Conservation (phyloP, 2,329 filamentous ascomycete species). For the Hypoxylon sp. region DNA sequence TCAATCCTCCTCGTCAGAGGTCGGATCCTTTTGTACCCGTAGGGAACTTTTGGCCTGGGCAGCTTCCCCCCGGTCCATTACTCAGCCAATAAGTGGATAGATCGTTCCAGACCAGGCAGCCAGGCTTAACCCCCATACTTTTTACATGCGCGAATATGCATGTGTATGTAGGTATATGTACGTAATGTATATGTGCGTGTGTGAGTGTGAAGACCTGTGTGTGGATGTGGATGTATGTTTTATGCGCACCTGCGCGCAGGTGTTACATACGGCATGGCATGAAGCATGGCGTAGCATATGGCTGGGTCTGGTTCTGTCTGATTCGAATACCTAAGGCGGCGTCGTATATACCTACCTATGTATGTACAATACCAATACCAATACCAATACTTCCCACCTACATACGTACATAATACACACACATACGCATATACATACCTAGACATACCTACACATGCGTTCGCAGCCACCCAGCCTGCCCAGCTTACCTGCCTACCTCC, state of each 20-base stretch:
- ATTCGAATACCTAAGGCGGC: not conserved
- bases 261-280: not conserved
- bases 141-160: not conserved
- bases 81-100: conserved; percentile 28
- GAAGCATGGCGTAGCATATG: not conserved
- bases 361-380: not conserved
- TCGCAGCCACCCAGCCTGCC: not conserved
- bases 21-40: conserved; percentile 14
- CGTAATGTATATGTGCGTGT: conserved; percentile 3
- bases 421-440: not conserved
- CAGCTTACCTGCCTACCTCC: not conserved
- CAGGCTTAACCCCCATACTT: not conserved
- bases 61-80: conserved; percentile 16
- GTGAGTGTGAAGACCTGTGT: conserved; percentile 6
- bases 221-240: not conserved
- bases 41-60: conserved; percentile 28
- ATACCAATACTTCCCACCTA: too few species aligned
- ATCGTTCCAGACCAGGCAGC: conserved; percentile 38
- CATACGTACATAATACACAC: not conserved
- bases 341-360: not conserved
- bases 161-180: conserved; percentile 14
- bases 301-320: not conserved
- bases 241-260: not conserved
- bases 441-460: not conserved
- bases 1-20: conserved; percentile 3